Conservation (phyloP, 2,329 filamentous ascomycete species). For the Allantophomopsis lycopodina region DNA sequence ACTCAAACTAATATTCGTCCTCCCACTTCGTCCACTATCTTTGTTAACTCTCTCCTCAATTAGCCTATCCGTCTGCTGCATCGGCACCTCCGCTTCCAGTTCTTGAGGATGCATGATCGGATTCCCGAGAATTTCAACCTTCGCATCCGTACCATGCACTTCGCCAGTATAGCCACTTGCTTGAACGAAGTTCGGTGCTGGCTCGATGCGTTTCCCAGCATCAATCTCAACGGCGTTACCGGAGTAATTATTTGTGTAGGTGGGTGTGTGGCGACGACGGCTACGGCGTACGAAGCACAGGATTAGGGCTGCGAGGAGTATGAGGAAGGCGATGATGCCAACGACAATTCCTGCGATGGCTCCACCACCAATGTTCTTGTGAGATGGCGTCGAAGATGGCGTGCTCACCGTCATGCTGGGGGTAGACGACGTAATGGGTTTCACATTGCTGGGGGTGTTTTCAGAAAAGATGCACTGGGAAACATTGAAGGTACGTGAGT, state of each 20-base stretch:
- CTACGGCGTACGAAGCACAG: conserved; percentile 7
- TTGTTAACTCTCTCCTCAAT: background rate
- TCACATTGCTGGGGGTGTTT: conserved; percentile 1
- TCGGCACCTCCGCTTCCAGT: conserved; percentile 7
- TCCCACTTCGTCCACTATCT: background rate
- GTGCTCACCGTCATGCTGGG: conserved; percentile 12
- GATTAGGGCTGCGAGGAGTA: conserved; percentile 6
- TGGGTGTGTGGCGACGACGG: background rate
- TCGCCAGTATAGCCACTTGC: conserved; percentile 5
- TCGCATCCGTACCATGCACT: conserved; percentile 6
- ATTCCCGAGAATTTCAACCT: conserved; percentile 10
- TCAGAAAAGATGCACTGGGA: conserved; percentile 14
- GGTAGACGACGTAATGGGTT: conserved; percentile 12
- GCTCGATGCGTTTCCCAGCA: conserved; percentile 2
- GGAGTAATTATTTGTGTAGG: background rate
- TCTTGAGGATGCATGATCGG: conserved; percentile 14
- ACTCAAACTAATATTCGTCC: background rate
- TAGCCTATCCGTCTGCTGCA: background rate
- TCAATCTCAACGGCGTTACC: conserved; percentile 7
- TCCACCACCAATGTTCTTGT: conserved; percentile 5
- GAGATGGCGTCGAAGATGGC: conserved; percentile 6
- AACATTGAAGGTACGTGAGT: conserved; percentile 17
- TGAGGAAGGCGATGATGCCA: conserved; percentile 3
- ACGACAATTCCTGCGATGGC: conserved; percentile 13
- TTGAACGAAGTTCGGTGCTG: conserved; percentile 4